These are phyloP conservation scores for Suillus luteus DNA, from an alignment of 768 basidiomycete genomes.

Conservation along the genomic window DNA sequence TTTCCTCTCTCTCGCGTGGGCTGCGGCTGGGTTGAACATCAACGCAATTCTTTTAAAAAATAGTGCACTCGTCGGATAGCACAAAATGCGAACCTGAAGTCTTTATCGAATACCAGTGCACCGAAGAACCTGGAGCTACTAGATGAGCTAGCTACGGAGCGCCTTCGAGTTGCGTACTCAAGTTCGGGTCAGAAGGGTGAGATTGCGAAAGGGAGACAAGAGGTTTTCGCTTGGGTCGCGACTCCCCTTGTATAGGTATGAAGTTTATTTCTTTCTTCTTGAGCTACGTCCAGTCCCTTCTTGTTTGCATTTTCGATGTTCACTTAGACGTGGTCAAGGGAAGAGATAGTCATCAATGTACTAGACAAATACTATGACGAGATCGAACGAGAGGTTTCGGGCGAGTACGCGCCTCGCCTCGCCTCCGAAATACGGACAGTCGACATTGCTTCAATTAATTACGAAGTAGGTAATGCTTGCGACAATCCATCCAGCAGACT, in stretches of 20 bases:
- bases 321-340: not conserved
- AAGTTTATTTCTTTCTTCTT: not conserved
- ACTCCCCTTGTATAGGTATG: not conserved
- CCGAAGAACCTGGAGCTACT: conserved; percentile 60
- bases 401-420: not conserved
- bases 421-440: not conserved
- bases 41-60: conserved; percentile 10
- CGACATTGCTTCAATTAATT: no score
- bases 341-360: not conserved
- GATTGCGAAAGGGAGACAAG: conserved; percentile 42
- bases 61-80: conserved; percentile 65
- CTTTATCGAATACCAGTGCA: conserved; percentile 55
- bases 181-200: conserved; percentile 40
- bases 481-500: no score
- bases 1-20: no score
- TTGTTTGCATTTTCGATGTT: not conserved
- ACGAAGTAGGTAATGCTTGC: no score
- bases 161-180: conserved; percentile 63
- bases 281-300: not conserved
- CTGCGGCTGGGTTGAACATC: conserved; percentile 4
- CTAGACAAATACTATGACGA: not conserved
- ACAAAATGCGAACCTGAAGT: conserved; percentile 41
- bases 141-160: conserved; percentile 73
- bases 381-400: not conserved
- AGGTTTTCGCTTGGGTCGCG: conserved; percentile 50